Base-by-base conservation (phyloP, 2,329 filamentous ascomycete genomes). In the Phyllosticta citribraziliensis region DNA sequence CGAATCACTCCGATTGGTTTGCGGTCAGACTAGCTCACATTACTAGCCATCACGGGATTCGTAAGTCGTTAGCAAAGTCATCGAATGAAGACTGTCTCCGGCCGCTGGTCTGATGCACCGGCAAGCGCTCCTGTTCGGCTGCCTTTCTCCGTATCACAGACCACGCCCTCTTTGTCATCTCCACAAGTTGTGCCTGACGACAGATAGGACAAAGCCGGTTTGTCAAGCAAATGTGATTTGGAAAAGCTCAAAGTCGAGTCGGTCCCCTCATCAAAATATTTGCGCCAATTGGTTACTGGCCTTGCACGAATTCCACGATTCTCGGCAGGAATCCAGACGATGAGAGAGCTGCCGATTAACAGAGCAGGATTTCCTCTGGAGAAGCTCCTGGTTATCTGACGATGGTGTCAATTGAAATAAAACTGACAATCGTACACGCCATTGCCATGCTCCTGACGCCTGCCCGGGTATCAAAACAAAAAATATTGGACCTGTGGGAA, bases 391-490 rank as follows among this genome's bases (percentile, higher is more conserved):
- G 19, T 47, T n/a, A 47, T n/a, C 6, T 47, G 40, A 47, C 40
- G 14, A n/a, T n/a, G n/a, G n/a, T 47, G 40, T 47, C 40, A n/a
- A n/a, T 47, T n/a, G 40, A 8, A 47, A n/a, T n/a, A 14, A 47
- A 1, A 40, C 9, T 14, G 22, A n/a, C 17, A 35, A 55, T 11
- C 47, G 20, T 30, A 57, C 56, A 14, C 17, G 19, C 56, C 35
- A 60, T 51, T 55, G 33, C 58, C 27, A 40, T 47, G 25, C 52
- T 27, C 58, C 58, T 61, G 58, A 61, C 58, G 58, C 58, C 58
- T 56, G 58, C 53, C 58, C 58, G 58, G 58, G 55, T 62, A 62
- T 62, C 60, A 62, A 62, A 54, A 57, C 55, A 57, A 20, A 30
- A 53, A 12, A 55, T 55, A 20, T 55, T 25, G 24, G 19, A 27